phyloP scores from a whole-genome alignment of 495 filamentous ascomycete genomes.

The Opeltia flavorubescens region DNA sequence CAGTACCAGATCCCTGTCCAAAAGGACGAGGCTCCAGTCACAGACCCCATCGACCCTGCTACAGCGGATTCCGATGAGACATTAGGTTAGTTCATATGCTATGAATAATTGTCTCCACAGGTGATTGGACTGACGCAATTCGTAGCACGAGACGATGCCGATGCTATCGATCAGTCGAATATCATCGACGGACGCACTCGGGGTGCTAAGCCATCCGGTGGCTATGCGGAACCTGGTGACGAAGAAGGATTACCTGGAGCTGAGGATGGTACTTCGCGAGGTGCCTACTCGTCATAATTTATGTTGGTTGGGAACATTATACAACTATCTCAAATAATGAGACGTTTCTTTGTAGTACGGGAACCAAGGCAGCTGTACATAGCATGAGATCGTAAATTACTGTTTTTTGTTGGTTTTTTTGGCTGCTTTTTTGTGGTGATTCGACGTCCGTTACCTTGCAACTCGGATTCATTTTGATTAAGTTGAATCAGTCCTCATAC shows the following conservation, averaged over 20 bases:
- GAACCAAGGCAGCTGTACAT: too few species aligned
- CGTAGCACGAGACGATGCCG: slow-evolving; percentile 34
- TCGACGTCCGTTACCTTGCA: too few species aligned
- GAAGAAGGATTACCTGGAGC: slow-evolving; percentile 26
- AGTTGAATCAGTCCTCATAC: too few species aligned
- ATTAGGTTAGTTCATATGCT: slow-evolving; percentile 26
- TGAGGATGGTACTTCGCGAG: slow-evolving; percentile 11
- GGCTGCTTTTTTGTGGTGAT: too few species aligned
- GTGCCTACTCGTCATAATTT: background rate
- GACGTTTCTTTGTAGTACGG: too few species aligned
- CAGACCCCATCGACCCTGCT: slow-evolving; percentile 30
- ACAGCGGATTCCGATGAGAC: slow-evolving; percentile 35
- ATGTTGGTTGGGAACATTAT: too few species aligned
- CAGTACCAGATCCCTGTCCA: slow-evolving; percentile 34
- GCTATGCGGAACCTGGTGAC: slow-evolving; percentile 37
- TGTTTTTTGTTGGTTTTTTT: too few species aligned
- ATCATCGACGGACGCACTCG: slow-evolving; percentile 33
- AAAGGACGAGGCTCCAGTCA: slow-evolving; percentile 32
- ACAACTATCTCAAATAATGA: too few species aligned
- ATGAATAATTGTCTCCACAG: background rate
- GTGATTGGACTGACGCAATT: too few species aligned
- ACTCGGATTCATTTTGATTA: too few species aligned
- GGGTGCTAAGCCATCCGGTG: slow-evolving; percentile 30
- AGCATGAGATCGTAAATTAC: too few species aligned
- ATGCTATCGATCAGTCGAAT: slow-evolving; percentile 38